Base-by-base conservation (phyloP, 2,329 filamentous ascomycete genomes). In the Didymella arachidicola region DNA sequence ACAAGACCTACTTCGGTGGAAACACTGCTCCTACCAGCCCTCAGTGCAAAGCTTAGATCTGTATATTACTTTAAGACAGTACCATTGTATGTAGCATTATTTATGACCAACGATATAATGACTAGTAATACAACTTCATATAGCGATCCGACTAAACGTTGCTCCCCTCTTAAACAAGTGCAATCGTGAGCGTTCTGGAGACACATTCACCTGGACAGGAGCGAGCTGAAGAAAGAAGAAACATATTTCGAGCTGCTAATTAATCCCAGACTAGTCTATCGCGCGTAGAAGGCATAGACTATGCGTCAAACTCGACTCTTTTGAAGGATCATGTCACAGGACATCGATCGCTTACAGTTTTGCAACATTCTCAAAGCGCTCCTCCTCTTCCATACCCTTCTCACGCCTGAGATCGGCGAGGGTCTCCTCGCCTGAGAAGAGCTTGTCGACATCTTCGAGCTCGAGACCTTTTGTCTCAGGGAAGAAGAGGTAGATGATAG, bases 401-500 rank as follows among this genome's bases (percentile, higher is more conserved):
- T 60, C 57, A 6, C 52, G 57, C 5, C 47, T 38, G 25, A 60
- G 57, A 34, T 60, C 46, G 3, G 47, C 50, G 12, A 60, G 25
- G 14, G 57, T 60, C 27, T 53, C 52, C 19, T 62, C 60, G 12
- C 60, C 60, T 3, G 56, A 62, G 50, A 63, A 63, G 16, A 63
- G 41, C n/a, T 53, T 57, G 26, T 63, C 61, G 22, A 63, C 56
- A 14, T 60, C 61, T 25, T 63, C 61, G 11, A 63, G 48, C 52
- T 57, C 50, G 7, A 61, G 54, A 32, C 61, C 61, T 26, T 60
- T 60, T 3, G 82, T 84, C 61, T 85, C 83, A 0, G 83, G 82
- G 53, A 82, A 85, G 66, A 82, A 79, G 49, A 80, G 76, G 68
- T 79, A 82, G 4, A 81, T 71, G 5, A 81, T 69, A 0, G 79